Evolutionary conservation across 2,329 filamentous ascomycete genomes (phyloP).

Genomic region (Calycina marina): DNA sequence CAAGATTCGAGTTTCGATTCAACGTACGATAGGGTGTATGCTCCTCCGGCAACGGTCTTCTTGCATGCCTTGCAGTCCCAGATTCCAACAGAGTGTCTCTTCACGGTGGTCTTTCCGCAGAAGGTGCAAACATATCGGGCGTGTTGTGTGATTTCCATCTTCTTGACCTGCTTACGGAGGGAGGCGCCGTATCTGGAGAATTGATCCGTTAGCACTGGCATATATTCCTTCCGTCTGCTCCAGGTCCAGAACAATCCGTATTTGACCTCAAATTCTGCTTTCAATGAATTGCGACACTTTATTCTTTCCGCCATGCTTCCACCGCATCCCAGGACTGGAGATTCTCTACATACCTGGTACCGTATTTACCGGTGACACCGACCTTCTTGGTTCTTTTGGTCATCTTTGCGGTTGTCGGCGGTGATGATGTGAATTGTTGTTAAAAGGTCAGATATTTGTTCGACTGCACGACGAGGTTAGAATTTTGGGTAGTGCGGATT

Average conservation of each 20-base stretch:
- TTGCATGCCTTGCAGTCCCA: slow-evolving; percentile 94
- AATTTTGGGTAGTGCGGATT: no score
- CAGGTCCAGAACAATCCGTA: no score
- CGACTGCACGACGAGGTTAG: no score
- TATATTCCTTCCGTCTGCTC: no score
- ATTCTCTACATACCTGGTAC: slow-evolving; percentile 62
- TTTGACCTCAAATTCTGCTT: slow-evolving; percentile 1
- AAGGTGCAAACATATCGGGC: slow-evolving; percentile 96
- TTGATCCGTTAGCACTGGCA: no score
- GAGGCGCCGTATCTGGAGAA: slow-evolving; percentile 86
- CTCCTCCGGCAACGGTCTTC: slow-evolving; percentile 87
- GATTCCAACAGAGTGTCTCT: slow-evolving; percentile 83
- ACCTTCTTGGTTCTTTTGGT: slow-evolving; percentile 97
- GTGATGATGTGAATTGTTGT: no score
- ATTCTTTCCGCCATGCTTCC: no score
- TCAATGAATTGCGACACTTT: no score
- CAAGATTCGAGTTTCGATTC: slow-evolving; percentile 4
- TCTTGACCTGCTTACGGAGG: slow-evolving; percentile 98
- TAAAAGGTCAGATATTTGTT: slow-evolving; percentile 15
- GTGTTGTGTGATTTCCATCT: slow-evolving; percentile 99
- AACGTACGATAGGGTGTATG: slow-evolving; percentile 93
- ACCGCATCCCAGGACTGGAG: no score
- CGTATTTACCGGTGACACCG: slow-evolving; percentile 98
- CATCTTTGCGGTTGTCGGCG: slow-evolving; percentile 66
- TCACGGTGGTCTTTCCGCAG: slow-evolving; percentile 93